Percentiles rank a stretch among this genome's conserved stretches.
Conservation (phyloP, 805 yeast genomes). For the Yarrowia sp. region DNA sequence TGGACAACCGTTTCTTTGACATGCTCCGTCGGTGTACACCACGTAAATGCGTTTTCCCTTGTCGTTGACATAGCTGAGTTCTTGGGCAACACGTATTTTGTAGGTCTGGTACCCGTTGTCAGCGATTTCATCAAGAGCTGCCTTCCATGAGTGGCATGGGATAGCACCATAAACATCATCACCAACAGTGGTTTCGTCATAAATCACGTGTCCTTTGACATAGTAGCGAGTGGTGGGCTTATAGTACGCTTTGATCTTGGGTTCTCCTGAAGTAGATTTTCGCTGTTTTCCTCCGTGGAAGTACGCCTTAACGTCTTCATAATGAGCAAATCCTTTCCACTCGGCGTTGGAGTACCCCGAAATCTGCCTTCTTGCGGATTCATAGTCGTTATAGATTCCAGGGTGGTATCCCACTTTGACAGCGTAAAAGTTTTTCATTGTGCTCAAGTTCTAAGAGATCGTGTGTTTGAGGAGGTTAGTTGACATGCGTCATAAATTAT, state of each 20-base stretch:
- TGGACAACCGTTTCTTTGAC: neutral
- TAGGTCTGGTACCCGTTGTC: neutral
- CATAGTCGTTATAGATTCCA: neutral
- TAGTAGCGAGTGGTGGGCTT: no score
- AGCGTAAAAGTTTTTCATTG: neutral
- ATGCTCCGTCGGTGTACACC: neutral
- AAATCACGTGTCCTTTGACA: neutral
- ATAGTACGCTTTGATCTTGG: no score
- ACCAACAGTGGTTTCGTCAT: no score
- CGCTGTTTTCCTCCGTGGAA: no score
- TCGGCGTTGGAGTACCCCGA: neutral
- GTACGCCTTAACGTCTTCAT: no score
- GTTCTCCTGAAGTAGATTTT: no score
- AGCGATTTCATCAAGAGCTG: neutral
- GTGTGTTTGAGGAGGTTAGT: no score
- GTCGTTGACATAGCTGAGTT: neutral
- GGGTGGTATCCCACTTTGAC: neutral
- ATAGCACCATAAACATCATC: no score
- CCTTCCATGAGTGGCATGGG: neutral
- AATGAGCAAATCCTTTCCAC: slow-evolving; percentile 1
- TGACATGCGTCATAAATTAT: no score
- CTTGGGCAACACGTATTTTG: neutral
- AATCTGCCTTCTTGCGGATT: neutral
- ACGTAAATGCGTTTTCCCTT: neutral
- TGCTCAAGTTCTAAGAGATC: no score